Evolutionary conservation across 2,329 filamentous ascomycete genomes (phyloP), one percentile per base, ranked within the genome.

Genomic region (Sphaerulina populicola): DNA sequence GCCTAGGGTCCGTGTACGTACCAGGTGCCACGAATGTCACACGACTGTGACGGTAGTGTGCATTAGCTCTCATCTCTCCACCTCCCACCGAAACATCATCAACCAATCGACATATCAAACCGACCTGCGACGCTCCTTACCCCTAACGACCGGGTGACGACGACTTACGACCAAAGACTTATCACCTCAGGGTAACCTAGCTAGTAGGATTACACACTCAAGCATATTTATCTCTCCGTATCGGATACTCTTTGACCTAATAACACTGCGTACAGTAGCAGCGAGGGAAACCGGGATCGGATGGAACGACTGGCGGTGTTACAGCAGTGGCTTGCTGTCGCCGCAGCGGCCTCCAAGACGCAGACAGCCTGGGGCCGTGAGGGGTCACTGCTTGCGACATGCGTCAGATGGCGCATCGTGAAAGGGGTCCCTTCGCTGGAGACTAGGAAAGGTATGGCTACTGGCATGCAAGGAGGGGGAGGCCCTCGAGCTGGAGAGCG

Each of bases 171-270:
- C 58, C 60, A 52, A 66, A 66, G 64, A 66, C 64, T 62, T 64
- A 64, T 59, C 62, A 63, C 62, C 64, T 64, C 63, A 65, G 62
- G 64, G 64, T 63, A 64, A 59, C 58, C 56, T 66, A 65, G 48
- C 46, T 33, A 54, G 56, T 43, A 62, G 60, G 58, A 57, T 51
- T 52, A 46, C 52, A 52, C 40, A 46, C 40, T 40, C 38, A 42
- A 53, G 45, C 39, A 57, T 55, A 57, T 53, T 44, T 54, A 57
- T 43, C 52, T 59, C 46, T 59, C 57, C 57, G 48, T 45, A 59
- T 59, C 27, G 52, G 46, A 53, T 59, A 59, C 52, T 52, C 57
- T 59, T 56, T 44, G 48, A 57, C 39, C 44, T 59, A 59, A 59
- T 59, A 33, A 33, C 12, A 42, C 23, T 48, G 46, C 45, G 38